Conservation (phyloP, 208 protist species). For the Leishmania braziliensis region DNA sequence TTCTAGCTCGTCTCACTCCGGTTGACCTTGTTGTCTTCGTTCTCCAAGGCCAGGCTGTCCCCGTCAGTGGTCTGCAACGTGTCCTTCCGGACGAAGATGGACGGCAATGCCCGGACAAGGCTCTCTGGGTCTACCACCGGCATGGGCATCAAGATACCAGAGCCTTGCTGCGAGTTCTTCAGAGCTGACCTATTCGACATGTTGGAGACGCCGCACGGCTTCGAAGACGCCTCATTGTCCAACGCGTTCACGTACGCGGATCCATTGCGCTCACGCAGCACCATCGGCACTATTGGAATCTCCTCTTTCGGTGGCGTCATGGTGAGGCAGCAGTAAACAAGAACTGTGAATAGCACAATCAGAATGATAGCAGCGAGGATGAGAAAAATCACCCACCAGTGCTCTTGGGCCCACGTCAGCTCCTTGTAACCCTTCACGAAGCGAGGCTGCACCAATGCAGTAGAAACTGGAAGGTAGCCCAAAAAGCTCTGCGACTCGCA, state of each 20-base stretch:
- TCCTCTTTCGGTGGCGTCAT: constrained; percentile 22
- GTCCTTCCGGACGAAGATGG: constrained; percentile 24
- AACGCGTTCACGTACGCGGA: constrained; percentile 23
- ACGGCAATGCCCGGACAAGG: constrained; percentile 22
- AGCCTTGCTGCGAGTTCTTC: background rate
- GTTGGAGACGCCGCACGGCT: background rate
- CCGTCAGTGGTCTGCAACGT: constrained; percentile 18
- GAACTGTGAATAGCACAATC: constrained; percentile 31
- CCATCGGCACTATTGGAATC: constrained; percentile 43
- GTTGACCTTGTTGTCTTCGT: background rate
- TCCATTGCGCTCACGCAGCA: constrained; percentile 54
- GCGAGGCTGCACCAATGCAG: constrained; percentile 30
- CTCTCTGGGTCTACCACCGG: constrained; percentile 23
- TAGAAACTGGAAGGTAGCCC: constrained; percentile 8
- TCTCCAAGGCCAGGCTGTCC: constrained; percentile 11
- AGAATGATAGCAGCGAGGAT: constrained; percentile 37
- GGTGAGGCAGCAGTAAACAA: constrained; percentile 54
- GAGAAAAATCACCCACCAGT: constrained; percentile 62
- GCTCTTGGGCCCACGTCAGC: constrained; percentile 49
- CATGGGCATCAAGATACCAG: constrained; percentile 12
- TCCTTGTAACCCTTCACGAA: constrained; percentile 58
- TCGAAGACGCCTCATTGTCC: constrained; percentile 13
- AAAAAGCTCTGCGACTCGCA: constrained; percentile 47
- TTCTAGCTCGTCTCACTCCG: background rate
- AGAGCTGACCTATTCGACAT: background rate